Percentiles rank a stretch among this genome's conserved stretches.
Conservation (phyloP, 192 early-diverging fungal species). For the Dissophora globulifera region DNA sequence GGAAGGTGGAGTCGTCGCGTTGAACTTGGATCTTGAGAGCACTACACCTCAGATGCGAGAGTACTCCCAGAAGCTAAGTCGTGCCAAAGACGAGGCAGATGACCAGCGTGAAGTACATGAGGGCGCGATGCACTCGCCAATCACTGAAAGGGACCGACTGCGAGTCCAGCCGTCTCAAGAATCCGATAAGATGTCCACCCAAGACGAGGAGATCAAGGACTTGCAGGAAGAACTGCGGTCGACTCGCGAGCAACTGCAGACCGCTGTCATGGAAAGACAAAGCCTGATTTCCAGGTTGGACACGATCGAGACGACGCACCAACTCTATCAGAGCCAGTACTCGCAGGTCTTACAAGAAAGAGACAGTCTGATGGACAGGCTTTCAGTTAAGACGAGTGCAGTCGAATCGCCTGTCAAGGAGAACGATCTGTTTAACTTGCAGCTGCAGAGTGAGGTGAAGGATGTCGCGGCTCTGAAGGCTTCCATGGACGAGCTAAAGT, state of each 20-base stretch:
- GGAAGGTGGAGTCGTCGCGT: slow-evolving; percentile 5
- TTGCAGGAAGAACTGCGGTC: slow-evolving; percentile 4
- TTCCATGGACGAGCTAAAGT: neutral
- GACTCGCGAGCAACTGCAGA: neutral
- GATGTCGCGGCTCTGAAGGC: neutral
- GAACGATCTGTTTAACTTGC: neutral
- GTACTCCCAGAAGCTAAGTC: slow-evolving; percentile 11
- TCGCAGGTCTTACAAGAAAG: neutral
- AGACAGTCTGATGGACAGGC: neutral
- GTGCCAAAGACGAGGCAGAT: slow-evolving; percentile 14
- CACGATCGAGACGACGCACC: neutral
- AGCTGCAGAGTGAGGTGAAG: neutral
- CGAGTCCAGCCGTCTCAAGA: slow-evolving; percentile 9
- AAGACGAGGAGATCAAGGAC: slow-evolving; percentile 14
- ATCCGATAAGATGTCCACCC: neutral
- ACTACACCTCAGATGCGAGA: slow-evolving; percentile 20
- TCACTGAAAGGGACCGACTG: slow-evolving; percentile 22
- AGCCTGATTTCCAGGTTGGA: neutral
- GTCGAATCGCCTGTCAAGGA: neutral
- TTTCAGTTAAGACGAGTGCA: neutral
- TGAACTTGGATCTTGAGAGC: slow-evolving; percentile 21
- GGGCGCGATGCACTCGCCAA: slow-evolving; percentile 24
- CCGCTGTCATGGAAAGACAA: slow-evolving; percentile 4
- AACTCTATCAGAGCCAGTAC: neutral
- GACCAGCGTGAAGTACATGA: slow-evolving; percentile 14